Evolutionary conservation across 257 asterid species (phyloP).

Genomic region (Solanum boliviense): DNA sequence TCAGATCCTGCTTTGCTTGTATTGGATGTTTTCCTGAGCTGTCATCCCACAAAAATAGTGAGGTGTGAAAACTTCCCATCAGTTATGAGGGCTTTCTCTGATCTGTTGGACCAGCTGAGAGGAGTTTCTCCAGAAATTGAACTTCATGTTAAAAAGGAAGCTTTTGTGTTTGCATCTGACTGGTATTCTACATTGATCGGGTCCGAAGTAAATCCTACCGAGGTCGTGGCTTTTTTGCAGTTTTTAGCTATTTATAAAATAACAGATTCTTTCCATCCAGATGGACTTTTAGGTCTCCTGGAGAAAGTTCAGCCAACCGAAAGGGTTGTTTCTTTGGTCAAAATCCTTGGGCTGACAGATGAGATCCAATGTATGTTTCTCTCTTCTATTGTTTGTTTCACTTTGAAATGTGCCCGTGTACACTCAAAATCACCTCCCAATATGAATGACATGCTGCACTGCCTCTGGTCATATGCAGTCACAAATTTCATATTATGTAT

Average conservation of each 20-base stretch:
- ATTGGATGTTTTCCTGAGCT: neutral
- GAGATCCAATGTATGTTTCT: neutral
- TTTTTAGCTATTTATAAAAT: neutral
- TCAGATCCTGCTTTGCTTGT: constrained; percentile 2
- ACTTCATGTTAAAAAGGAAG: neutral
- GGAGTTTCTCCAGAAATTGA: neutral
- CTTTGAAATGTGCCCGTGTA: neutral
- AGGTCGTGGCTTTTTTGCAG: constrained; percentile 3
- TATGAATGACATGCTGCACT: neutral
- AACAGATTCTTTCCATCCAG: neutral
- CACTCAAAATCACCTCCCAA: neutral
- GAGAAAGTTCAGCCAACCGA: neutral
- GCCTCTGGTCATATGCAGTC: neutral
- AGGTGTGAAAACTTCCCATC: neutral
- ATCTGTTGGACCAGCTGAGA: constrained; percentile 2
- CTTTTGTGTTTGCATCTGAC: neutral
- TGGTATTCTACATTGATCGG: neutral
- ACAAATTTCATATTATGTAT: neutral
- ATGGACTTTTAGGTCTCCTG: neutral
- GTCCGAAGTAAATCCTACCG: neutral
- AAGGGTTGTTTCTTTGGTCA: neutral
- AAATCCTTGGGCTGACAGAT: constrained; percentile 1
- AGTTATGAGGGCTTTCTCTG: neutral
- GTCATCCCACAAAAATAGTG: neutral
- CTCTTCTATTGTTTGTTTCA: neutral